Evolutionary conservation across 1,284 basidiomycete genomes (phyloP), one percentile per base, ranked within the genome.

Genomic region (Neolentinus lepideus): DNA sequence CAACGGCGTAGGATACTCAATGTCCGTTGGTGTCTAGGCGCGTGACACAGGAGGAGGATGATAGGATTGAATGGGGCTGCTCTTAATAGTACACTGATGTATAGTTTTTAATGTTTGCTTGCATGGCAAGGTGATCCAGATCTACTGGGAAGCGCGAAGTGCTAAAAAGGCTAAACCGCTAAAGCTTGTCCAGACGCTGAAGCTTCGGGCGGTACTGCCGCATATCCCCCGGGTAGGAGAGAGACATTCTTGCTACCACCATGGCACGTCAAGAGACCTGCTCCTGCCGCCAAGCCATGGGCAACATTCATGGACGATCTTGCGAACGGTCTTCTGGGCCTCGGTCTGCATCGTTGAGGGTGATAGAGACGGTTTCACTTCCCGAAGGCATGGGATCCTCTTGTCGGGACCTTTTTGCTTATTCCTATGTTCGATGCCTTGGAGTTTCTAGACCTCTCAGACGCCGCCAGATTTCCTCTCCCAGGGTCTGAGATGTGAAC

Each of bases 1-100:
- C 61, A 38, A 62, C 61, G 25, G 61, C 59, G 51, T 62, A 50
- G 27, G 27, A 16, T n/a, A 12, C 6, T 25, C 24, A 22, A 9
- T 26, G 47, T 25, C 47, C 11, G 47, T 50, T 16, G 21, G 22
- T 50, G 14, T 50, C 29, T 31, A 31, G 47, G 12, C 11, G 47
- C 47, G 16, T 46, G 24, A n/a, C n/a, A n/a, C 45, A 9, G 45
- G 45, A 25, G 24, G 33, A 35, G 9, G 9, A 25, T 19, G 45
- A 47, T n/a, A n/a, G 45, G n/a, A 47, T 11, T 47, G 24, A 26
- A 12, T 10, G 8, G 22, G 27, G n/a, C 24, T 25, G 19, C 16
- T 46, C 43, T 19, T 50, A 50, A 50, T 50, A 50, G 47, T 31
- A 43, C n/a, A 43, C 6, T 29, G 47, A 50, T 25, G 22, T 50